Conservation (phyloP, 768 basidiomycete genomes). For the Russula virescens region DNA sequence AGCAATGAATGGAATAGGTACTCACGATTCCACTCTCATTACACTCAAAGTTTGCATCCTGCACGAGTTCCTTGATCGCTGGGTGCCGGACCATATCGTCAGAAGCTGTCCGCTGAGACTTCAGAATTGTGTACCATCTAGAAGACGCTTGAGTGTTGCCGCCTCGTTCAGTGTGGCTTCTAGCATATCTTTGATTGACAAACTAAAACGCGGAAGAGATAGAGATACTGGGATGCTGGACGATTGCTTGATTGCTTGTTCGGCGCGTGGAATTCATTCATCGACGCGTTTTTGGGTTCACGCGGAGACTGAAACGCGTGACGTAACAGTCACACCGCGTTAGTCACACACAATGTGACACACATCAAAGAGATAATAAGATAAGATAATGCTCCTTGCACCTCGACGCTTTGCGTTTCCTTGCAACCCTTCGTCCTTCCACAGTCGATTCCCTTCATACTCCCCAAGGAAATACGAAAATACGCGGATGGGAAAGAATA, state of each 20-base stretch:
- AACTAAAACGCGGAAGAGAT: background rate
- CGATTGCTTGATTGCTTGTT: background rate
- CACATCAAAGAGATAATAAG: background rate
- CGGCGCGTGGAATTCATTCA: no score
- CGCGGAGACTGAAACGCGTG: slow-evolving; percentile 25
- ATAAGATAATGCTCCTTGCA: background rate
- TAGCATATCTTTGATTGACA: slow-evolving; percentile 45
- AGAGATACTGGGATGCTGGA: no score
- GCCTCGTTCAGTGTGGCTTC: slow-evolving; percentile 92
- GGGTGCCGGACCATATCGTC: slow-evolving; percentile 1
- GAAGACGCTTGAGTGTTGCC: slow-evolving; percentile 81
- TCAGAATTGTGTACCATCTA: slow-evolving; percentile 65
- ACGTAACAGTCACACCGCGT: slow-evolving; percentile 22
- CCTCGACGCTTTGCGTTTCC: background rate
- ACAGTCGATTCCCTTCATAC: background rate
- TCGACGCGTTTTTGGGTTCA: slow-evolving; percentile 3
- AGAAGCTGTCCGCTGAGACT: background rate
- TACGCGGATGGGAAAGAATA: slow-evolving; percentile 21
- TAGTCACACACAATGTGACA: slow-evolving; percentile 7
- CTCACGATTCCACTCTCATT: slow-evolving; percentile 88
- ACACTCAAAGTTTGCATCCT: slow-evolving; percentile 97
- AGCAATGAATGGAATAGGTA: slow-evolving; percentile 12
- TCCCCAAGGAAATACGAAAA: background rate
- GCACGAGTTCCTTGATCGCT: slow-evolving; percentile 98
- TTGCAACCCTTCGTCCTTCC: background rate